Percentiles rank a stretch among this genome's conserved stretches.
Evolutionary conservation across 140 eudicot species (phyloP).

Genomic region (Cichorium intybus): DNA sequence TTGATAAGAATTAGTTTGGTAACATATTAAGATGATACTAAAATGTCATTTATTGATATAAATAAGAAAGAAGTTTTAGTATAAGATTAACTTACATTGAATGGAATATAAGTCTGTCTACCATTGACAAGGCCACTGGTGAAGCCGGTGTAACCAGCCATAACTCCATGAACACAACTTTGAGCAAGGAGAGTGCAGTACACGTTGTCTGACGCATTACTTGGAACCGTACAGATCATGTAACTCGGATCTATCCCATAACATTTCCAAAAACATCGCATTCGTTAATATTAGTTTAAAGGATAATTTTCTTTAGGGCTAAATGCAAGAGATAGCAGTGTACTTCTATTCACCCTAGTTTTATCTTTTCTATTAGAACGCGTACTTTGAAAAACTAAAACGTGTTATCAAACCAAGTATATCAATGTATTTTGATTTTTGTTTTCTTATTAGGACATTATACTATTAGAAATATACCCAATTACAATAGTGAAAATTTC

Average conservation of each 20-base stretch:
- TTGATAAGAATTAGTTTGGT: too few relatives aligned
- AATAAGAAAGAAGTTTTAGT: not conserved
- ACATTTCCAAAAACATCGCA: slow-evolving; percentile 2
- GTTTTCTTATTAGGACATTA: not conserved
- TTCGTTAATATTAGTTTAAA: too few relatives aligned
- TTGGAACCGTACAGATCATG: slow-evolving; percentile 95
- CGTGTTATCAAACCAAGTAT: too few relatives aligned
- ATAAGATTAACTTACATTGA: slow-evolving; percentile 51
- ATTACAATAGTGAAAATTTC: too few relatives aligned
- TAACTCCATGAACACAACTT: slow-evolving; percentile 96
- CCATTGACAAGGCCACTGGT: slow-evolving; percentile 90
- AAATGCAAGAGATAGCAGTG: too few relatives aligned
- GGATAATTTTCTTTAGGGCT: too few relatives aligned
- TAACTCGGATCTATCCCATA: slow-evolving; percentile 83
- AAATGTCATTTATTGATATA: not conserved
- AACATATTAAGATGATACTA: too few relatives aligned
- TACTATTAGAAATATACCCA: too few relatives aligned
- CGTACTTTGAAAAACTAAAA: too few relatives aligned
- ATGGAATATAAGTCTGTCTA: slow-evolving; percentile 88
- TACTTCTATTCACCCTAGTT: too few relatives aligned
- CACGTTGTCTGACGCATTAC: slow-evolving; percentile 94
- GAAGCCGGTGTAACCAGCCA: slow-evolving; percentile 94
- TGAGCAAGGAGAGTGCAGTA: slow-evolving; percentile 99
- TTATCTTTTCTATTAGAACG: too few relatives aligned
- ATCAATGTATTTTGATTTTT: too few relatives aligned